Evolutionary conservation across 805 yeast genomes (phyloP).

Genomic region (Lipomyces starkeyi): DNA sequence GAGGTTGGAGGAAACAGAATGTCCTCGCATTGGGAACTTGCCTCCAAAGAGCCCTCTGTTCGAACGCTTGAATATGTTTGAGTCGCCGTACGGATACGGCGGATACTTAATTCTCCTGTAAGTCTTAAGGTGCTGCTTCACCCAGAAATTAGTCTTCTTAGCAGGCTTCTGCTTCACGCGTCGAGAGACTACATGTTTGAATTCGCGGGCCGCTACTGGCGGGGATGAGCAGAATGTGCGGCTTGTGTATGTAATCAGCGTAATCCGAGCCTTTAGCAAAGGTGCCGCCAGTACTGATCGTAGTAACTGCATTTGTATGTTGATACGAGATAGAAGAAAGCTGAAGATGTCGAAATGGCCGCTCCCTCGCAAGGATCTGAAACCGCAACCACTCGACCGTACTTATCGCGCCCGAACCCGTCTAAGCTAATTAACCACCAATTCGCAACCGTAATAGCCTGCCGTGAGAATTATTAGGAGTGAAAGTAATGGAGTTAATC

Average conservation of each 20-base stretch:
- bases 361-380: background rate
- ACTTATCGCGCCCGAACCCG: background rate
- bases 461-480: background rate
- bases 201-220: conserved; percentile 7
- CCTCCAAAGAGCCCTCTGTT: conserved; percentile 93
- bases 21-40: conserved; percentile 74
- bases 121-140: conserved; percentile 30
- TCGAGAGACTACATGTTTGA: conserved; percentile 25
- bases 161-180: conserved; percentile 31
- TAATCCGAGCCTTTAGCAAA: background rate
- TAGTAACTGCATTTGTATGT: background rate
- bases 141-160: conserved; percentile 29
- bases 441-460: background rate
- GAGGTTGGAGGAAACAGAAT: conserved; percentile 72
- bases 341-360: background rate
- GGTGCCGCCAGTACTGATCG: background rate
- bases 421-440: background rate
- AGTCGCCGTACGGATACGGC: conserved; percentile 78
- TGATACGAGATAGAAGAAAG: background rate
- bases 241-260: conserved; percentile 1
- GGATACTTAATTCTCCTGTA: conserved; percentile 52
- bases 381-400: background rate
- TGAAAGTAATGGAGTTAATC: background rate
- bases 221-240: conserved; percentile 12
- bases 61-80: conserved; percentile 78